phyloP scores from a whole-genome alignment of 192 early-diverging fungal genomes.

The Geosiphon pyriformis region DNA sequence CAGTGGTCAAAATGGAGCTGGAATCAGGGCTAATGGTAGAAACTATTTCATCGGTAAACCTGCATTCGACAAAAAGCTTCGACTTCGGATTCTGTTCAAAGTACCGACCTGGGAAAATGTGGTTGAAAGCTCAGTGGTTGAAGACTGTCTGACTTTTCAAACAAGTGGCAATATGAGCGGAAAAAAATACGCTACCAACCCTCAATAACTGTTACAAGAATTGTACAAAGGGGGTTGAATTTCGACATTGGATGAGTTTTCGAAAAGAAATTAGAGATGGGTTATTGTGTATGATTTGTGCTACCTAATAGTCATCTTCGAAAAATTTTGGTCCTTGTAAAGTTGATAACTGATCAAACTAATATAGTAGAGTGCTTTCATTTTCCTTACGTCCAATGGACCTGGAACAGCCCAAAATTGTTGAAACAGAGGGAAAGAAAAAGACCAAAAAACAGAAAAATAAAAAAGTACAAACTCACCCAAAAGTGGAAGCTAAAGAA shows the following conservation, averaged over 20 bases:
- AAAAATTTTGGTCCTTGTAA: too few species aligned
- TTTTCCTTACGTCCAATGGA: too few species aligned
- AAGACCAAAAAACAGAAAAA: too few species aligned
- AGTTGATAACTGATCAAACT: too few species aligned
- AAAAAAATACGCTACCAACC: slow-evolving; percentile 20
- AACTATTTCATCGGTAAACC: slow-evolving; percentile 42
- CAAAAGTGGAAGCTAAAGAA: too few species aligned
- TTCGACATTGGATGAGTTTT: slow-evolving; percentile 17
- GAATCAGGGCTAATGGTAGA: slow-evolving; percentile 39
- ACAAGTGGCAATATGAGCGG: neutral
- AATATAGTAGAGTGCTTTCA: too few species aligned
- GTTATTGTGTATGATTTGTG: too few species aligned
- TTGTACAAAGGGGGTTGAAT: slow-evolving; percentile 34
- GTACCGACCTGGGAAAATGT: slow-evolving; percentile 30
- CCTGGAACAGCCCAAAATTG: too few species aligned
- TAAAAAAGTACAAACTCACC: too few species aligned
- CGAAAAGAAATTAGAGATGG: too few species aligned
- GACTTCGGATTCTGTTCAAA: slow-evolving; percentile 36
- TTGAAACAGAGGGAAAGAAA: too few species aligned
- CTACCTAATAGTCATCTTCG: too few species aligned
- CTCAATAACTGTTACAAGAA: slow-evolving; percentile 36
- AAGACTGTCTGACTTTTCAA: neutral
- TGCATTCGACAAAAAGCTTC: slow-evolving; percentile 37
- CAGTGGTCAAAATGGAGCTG: slow-evolving; percentile 36
- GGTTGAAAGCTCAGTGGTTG: neutral